A percentile compares a stretch with the other conserved stretches of the same genome.
phyloP scores from a whole-genome alignment of 805 yeast genomes.

The Torulaspora microellipsoides region DNA sequence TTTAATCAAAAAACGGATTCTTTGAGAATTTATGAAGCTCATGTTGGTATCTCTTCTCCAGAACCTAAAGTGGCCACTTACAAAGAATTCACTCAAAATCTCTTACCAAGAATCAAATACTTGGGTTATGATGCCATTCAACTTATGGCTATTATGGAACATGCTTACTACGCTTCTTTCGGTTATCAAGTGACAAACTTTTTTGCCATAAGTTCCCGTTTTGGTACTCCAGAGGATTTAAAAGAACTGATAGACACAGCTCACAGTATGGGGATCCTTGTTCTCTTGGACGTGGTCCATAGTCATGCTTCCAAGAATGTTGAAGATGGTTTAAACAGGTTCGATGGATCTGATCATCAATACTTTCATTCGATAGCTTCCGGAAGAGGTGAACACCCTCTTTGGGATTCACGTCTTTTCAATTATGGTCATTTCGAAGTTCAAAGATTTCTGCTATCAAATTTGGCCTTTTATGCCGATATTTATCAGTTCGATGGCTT shows the following conservation, averaged over 20 bases:
- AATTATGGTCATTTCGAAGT: conserved; percentile 92
- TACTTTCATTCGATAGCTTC: conserved; percentile 77
- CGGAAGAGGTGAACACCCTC: conserved; percentile 78
- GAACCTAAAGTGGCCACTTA: conserved; percentile 83
- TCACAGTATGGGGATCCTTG: conserved; percentile 81
- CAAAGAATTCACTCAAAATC: conserved; percentile 72
- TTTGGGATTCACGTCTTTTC: conserved; percentile 96
- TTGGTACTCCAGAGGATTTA: conserved; percentile 92
- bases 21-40: conserved; percentile 88
- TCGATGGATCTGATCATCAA: conserved; percentile 94
- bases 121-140: conserved; percentile 92
- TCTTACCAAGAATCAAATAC: conserved; percentile 78
- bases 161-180: conserved; percentile 95
- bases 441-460: conserved; percentile 75
- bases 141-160: conserved; percentile 98
- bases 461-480: conserved; percentile 77
- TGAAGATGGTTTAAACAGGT: conserved; percentile 85
- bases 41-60: conserved; percentile 89
- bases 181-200: conserved; percentile 96
- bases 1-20: conserved; percentile 41
- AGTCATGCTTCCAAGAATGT: conserved; percentile 95
- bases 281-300: conserved; percentile 87
- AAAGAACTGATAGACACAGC: conserved; percentile 89
- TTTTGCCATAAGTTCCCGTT: conserved; percentile 85
- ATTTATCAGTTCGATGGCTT: conserved; percentile 90